Percentiles rank a stretch among this genome's conserved stretches.
Evolutionary conservation across 805 yeast species (phyloP).

Genomic region (Clavispora phyllophila): DNA sequence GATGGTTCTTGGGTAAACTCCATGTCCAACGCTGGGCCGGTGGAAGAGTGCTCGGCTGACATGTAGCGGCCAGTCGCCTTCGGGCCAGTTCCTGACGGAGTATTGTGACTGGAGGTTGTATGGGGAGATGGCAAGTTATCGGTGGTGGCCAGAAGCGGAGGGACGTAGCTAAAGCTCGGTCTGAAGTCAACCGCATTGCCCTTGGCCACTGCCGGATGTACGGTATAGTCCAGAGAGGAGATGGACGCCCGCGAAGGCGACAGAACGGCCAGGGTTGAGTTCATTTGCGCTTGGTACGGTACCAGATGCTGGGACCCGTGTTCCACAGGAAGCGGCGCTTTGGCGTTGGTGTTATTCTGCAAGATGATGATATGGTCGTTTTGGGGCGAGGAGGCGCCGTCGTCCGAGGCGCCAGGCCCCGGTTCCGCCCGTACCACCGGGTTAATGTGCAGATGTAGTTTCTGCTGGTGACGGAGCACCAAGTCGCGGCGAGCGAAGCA

Average conservation of each 20-base stretch:
- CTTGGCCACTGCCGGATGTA: not conserved
- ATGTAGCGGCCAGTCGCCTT: conserved; percentile 1
- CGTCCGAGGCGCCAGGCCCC: conserved; percentile 20
- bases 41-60: conserved; percentile 2
- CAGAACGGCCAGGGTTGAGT: conserved; percentile 10
- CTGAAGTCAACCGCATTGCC: not conserved
- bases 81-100: conserved; percentile 17
- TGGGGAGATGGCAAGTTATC: conserved; percentile 20
- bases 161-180: not conserved
- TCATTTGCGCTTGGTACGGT: not conserved
- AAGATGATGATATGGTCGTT: conserved; percentile 50
- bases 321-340: conserved; percentile 40
- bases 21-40: not conserved
- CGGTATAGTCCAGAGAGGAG: conserved; percentile 1
- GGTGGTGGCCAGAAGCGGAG: not conserved
- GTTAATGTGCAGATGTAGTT: conserved; percentile 50
- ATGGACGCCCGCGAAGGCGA: conserved; percentile 6
- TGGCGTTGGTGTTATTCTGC: conserved; percentile 46
- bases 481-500: conserved; percentile 89
- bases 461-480: conserved; percentile 91
- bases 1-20: conserved; percentile 19
- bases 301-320: not conserved
- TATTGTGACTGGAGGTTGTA: conserved; percentile 21
- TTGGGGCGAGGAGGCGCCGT: conserved; percentile 6
- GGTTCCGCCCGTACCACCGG: conserved; percentile 14